A percentile compares a stretch with the other conserved stretches of the same genome.
Conservation (phyloP, 306 rosid species). For the Ormosia semicastrata region DNA sequence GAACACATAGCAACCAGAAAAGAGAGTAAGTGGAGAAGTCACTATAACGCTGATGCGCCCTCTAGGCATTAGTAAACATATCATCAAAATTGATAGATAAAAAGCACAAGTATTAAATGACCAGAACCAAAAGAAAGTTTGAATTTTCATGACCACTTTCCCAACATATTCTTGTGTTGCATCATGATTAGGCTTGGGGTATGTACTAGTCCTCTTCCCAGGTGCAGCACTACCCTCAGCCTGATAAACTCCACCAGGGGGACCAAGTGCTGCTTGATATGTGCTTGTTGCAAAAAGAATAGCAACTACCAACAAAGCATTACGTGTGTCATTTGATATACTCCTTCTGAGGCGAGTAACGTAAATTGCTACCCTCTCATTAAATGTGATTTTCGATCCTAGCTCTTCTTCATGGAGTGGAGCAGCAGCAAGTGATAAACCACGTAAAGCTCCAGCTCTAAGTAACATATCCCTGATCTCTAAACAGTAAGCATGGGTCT, state of each 20-base stretch:
- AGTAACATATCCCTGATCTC: constrained; percentile 18
- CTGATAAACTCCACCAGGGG: constrained; percentile 26
- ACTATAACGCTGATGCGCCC: constrained; percentile 23
- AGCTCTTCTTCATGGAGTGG: not conserved
- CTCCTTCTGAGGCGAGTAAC: constrained; percentile 12
- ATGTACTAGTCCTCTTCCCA: not conserved
- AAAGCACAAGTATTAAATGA: constrained; percentile 9
- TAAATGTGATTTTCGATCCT: constrained; percentile 9
- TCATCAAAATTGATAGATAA: constrained; percentile 20
- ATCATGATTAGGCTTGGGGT: not conserved
- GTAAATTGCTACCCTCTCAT: constrained; percentile 13
- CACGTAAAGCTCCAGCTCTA: not conserved
- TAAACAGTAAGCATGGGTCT: not conserved
- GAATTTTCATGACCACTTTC: constrained; percentile 14
- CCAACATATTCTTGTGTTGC: not conserved
- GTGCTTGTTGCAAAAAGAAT: constrained; percentile 27
- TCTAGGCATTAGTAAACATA: constrained; percentile 26
- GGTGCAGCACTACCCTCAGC: not conserved
- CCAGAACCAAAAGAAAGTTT: constrained; percentile 18
- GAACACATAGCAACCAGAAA: constrained; percentile 18
- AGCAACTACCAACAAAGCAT: constrained; percentile 25
- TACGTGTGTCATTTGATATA: constrained; percentile 27
- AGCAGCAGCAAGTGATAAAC: not conserved
- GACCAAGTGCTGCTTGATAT: constrained; percentile 12
- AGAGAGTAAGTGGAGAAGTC: not conserved